Conservation (phyloP, 768 basidiomycete genomes). For the Podaxis carcinomalis region DNA sequence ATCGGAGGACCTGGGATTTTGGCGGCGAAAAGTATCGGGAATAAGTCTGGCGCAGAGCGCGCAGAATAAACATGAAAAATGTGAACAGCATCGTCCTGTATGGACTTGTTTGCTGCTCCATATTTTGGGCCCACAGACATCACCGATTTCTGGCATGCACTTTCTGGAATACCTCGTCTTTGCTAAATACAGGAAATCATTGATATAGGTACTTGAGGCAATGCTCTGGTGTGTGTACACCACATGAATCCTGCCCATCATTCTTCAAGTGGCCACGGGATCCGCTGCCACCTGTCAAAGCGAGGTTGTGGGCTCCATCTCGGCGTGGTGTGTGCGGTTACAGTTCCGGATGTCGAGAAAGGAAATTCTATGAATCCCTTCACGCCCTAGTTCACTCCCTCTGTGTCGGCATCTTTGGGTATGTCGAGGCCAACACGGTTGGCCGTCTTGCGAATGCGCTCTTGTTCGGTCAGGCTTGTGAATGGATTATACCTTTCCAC, state of each 20-base stretch:
- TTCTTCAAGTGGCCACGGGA: neutral
- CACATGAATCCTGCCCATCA: neutral
- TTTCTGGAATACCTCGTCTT: neutral
- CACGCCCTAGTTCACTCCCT: constrained; percentile 10
- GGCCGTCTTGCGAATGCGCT: constrained; percentile 81
- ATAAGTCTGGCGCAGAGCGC: constrained; percentile 26
- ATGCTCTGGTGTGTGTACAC: neutral
- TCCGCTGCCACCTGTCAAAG: neutral
- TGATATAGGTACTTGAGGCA: neutral
- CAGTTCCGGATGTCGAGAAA: neutral
- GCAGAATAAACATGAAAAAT: constrained; percentile 25
- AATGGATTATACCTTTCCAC: constrained; percentile 88
- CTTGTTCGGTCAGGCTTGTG: constrained; percentile 72
- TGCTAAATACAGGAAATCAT: neutral
- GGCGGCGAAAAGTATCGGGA: constrained; percentile 19
- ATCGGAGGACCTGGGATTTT: constrained; percentile 46
- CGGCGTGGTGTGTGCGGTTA: neutral
- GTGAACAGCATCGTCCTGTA: constrained; percentile 6
- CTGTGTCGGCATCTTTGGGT: constrained; percentile 42
- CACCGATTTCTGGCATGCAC: neutral
- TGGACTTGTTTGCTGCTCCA: constrained; percentile 1
- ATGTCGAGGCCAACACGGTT: constrained; percentile 84
- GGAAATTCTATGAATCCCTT: neutral
- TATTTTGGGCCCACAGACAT: neutral
- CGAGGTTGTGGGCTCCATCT: neutral